Base-by-base conservation (phyloP, 2,329 filamentous ascomycete species). In the Penicillium vulpinum region DNA sequence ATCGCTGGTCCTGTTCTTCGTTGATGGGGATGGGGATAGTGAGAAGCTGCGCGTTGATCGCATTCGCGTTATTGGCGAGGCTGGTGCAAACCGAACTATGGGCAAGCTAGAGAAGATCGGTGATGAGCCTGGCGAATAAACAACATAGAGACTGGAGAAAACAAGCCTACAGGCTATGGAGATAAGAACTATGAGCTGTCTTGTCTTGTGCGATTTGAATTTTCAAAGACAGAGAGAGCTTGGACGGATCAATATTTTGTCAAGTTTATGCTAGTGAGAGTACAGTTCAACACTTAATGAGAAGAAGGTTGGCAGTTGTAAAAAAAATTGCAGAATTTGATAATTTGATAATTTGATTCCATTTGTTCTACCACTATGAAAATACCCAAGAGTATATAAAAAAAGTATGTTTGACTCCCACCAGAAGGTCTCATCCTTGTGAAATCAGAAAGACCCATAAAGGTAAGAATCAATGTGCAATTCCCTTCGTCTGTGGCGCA, bases 61-160 rank as follows among this genome's bases (percentile, higher is more conserved):
- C 13, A 62, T 81, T 52, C 71, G 79, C 40, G 80, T 97, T 54
- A 87, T 97, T 70, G 94, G 94, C 29, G 93, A 97, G 75, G 85
- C 86, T 16, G 93, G 94, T 15, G 88, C 96, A 81, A 96, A 95
- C 84, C 84, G 92, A 59, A 90, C 94, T 56, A 91, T 92, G 85
- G 93, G 92, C 64, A 96, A 95, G 81, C 79, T 99, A 64, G 91
- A 97, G 82, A 97, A 97, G 85, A 85, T 97, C 71, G 91, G 88
- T 15, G 89, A 95, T 66, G 88, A 90, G 71, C 74, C 79, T 28
- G 85, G 86, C 52, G 83, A 88, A 73, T 87, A 78, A 62, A 63
- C 46, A 50, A 40, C 47, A 29, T 52, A 60, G 26, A 47, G 21
- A n/a, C 7, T 24, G 33, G 11, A 48, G 48, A 38, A 51, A 43